Conservation (phyloP, 148 eudicot genomes). For the Chenopodium berlandieri region DNA sequence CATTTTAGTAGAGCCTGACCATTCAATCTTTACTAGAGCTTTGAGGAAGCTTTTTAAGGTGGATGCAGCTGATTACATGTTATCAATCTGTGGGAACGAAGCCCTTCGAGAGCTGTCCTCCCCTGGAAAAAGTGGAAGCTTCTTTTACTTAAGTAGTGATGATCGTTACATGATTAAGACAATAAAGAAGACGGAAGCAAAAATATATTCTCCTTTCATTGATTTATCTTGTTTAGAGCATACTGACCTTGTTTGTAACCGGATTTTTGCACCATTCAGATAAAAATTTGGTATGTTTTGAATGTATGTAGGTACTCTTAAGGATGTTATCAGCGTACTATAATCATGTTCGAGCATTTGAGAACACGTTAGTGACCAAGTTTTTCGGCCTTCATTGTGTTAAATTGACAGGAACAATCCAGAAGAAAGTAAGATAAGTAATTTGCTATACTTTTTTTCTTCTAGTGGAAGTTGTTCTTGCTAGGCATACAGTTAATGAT, state of each 20-base stretch:
- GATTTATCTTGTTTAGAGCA: not conserved
- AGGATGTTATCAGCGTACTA: constrained; percentile 89
- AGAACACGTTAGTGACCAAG: constrained; percentile 83
- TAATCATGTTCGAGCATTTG: constrained; percentile 76
- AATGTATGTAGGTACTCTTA: constrained; percentile 59
- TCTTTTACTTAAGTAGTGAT: constrained; percentile 87
- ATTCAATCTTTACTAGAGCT: constrained; percentile 40
- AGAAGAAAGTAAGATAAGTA: constrained; percentile 61
- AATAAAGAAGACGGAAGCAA: constrained; percentile 88
- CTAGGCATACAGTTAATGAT: constrained; percentile 18
- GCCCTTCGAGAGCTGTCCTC: constrained; percentile 92
- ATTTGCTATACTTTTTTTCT: not conserved
- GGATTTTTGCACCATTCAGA: no score
- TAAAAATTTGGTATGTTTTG: not conserved
- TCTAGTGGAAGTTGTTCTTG: constrained; percentile 11
- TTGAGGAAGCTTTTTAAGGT: constrained; percentile 92
- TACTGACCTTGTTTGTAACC: no score
- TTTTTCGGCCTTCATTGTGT: constrained; percentile 95
- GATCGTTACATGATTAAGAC: constrained; percentile 99
- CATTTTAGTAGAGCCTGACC: not conserved
- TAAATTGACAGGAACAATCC: constrained; percentile 69
- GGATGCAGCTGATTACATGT: constrained; percentile 95
- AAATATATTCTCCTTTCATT: constrained; percentile 38
- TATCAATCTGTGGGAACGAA: constrained; percentile 92
- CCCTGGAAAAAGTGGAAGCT: constrained; percentile 97